Evolutionary conservation across 2,329 filamentous ascomycete genomes (phyloP).

Genomic region (Paramyrothecium sp.): DNA sequence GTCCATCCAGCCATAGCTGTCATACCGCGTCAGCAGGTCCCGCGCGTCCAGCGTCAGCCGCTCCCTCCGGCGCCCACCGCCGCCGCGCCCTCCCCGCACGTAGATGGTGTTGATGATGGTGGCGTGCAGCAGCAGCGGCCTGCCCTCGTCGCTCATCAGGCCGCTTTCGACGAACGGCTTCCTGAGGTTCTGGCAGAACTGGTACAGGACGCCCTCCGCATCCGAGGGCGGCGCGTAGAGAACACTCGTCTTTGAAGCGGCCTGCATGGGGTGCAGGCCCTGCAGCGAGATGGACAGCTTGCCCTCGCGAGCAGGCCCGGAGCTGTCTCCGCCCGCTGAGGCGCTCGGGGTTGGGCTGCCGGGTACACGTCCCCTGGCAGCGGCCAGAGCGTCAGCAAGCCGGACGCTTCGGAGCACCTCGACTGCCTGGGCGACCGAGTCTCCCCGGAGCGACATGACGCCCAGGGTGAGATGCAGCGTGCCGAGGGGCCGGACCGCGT

Average conservation of each 20-base stretch:
- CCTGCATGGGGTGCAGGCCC: slow-evolving; percentile 63
- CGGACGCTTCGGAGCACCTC: slow-evolving; percentile 35
- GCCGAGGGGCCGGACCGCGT: slow-evolving; percentile 72
- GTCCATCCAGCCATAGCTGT: slow-evolving; percentile 69
- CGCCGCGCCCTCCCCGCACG: slow-evolving; percentile 41
- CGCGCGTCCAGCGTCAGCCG: slow-evolving; percentile 52
- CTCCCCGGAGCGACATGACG: slow-evolving; percentile 70
- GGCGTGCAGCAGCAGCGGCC: slow-evolving; percentile 74
- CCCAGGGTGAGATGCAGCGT: slow-evolving; percentile 86
- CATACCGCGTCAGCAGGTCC: slow-evolving; percentile 57
- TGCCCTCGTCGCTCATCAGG: slow-evolving; percentile 55
- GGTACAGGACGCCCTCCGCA: slow-evolving; percentile 43
- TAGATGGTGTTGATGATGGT: slow-evolving; percentile 88
- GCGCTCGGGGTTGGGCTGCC: slow-evolving; percentile 6
- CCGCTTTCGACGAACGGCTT: slow-evolving; percentile 52
- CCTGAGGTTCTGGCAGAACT: slow-evolving; percentile 58
- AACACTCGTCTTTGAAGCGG: slow-evolving; percentile 54
- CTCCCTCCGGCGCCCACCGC: slow-evolving; percentile 27
- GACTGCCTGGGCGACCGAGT: slow-evolving; percentile 42
- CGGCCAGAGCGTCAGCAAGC: slow-evolving; percentile 37
- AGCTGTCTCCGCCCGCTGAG: background rate
- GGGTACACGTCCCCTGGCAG: slow-evolving; percentile 7
- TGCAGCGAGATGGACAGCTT: slow-evolving; percentile 44
- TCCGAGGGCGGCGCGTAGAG: slow-evolving; percentile 65
- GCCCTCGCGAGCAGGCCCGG: slow-evolving; percentile 7